A percentile compares a stretch with the other conserved stretches of the same genome.
Conservation (phyloP, 768 basidiomycete species). For the Suillus fuscotomentosus region DNA sequence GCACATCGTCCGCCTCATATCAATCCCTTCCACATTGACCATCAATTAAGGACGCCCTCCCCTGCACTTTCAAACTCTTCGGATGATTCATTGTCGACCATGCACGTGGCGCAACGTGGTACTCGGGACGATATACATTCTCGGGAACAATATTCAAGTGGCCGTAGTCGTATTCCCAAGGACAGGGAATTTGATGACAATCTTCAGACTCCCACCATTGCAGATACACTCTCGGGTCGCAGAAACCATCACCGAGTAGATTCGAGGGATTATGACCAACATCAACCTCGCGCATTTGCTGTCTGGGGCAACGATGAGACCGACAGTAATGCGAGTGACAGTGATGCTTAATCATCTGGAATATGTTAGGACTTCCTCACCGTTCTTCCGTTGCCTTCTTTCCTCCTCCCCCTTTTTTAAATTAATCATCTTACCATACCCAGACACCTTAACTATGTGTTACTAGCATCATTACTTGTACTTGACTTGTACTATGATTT, state of each 20-base stretch:
- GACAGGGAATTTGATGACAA: conserved; percentile 60
- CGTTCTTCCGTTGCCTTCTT: not conserved
- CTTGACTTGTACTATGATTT: not conserved
- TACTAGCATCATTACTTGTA: not conserved
- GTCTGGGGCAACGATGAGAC: conserved; percentile 90
- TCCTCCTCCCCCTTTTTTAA: not conserved
- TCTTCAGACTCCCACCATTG: conserved; percentile 61
- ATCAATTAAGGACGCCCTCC: conserved; percentile 16
- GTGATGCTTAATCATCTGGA: conserved; percentile 37
- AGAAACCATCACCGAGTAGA: conserved; percentile 13
- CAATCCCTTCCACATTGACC: conserved; percentile 11
- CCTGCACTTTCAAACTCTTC: conserved; percentile 42
- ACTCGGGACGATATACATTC: conserved; percentile 53
- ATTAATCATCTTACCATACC: conserved; percentile 1
- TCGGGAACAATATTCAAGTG: conserved; percentile 34
- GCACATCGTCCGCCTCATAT: conserved; percentile 46
- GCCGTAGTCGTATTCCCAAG: conserved; percentile 57
- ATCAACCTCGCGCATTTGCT: conserved; percentile 63
- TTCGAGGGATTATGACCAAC: conserved; percentile 22
- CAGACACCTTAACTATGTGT: not conserved
- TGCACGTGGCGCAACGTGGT: conserved; percentile 42
- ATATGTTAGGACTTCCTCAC: not conserved
- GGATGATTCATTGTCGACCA: conserved; percentile 31
- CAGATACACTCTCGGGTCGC: conserved; percentile 24
- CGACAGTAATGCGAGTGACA: conserved; percentile 81